A percentile compares a stretch with the other conserved stretches of the same genome.
These are phyloP conservation scores for Lachnellula occidentalis DNA, from an alignment of 2,329 filamentous ascomycete genomes.

Conservation along the genomic window DNA sequence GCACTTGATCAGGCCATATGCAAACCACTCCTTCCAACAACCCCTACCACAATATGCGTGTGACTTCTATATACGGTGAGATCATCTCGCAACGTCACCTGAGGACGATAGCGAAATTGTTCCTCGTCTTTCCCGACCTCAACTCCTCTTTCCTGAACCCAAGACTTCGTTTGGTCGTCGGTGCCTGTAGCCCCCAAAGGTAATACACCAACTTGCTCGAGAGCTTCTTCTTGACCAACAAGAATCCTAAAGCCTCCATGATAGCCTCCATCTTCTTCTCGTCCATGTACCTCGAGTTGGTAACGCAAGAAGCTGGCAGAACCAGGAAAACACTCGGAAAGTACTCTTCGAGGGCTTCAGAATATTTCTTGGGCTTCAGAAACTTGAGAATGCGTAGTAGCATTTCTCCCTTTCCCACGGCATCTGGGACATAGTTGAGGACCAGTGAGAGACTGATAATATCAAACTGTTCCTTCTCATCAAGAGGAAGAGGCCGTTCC, in stretches of 20 bases:
- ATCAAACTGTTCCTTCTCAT: conserved; percentile 66
- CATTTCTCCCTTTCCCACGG: conserved; percentile 75
- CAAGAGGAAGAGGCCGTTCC: conserved; percentile 67
- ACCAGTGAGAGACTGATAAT: conserved; percentile 89
- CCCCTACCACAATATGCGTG: not conserved
- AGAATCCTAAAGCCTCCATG: conserved; percentile 73
- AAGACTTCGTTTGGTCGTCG: conserved; percentile 20
- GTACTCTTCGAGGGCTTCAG: conserved; percentile 25
- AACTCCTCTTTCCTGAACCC: conserved; percentile 69
- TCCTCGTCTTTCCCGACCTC: conserved; percentile 68
- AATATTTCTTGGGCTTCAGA: conserved; percentile 40
- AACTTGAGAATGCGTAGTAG: conserved; percentile 70
- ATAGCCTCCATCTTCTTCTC: conserved; percentile 63
- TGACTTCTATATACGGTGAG: not conserved
- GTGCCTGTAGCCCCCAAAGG: conserved; percentile 57
- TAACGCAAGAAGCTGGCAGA: conserved; percentile 78
- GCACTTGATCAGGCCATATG: conserved; percentile 22
- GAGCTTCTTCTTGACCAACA: conserved; percentile 58
- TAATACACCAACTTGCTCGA: conserved; percentile 85
- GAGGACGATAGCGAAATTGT: conserved; percentile 85
- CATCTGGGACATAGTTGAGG: conserved; percentile 86
- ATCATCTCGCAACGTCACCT: conserved; percentile 25
- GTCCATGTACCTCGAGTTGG: conserved; percentile 86
- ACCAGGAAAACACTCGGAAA: conserved; percentile 82
- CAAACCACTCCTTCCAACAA: not conserved